Evolutionary conservation across 164 flowering plant species (phyloP), one percentile per base, ranked within the genome.

Genomic region (Vitis rupestris): DNA sequence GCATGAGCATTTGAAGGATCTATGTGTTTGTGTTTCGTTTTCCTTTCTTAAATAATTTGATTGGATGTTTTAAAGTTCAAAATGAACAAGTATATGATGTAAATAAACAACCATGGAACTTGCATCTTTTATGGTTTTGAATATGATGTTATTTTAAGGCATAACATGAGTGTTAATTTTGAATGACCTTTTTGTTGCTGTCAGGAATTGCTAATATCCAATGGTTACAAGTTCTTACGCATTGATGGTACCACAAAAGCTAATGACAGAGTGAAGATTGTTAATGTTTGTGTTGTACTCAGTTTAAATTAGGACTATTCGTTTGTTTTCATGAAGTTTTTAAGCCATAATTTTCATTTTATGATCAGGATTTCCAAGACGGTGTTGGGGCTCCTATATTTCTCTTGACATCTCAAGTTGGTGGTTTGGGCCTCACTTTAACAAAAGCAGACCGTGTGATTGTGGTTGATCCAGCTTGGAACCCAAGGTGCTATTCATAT

Each of bases 401-500:
- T 82, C 88, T 96, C 15, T 75, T 96, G 80, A 96, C 99, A 63
- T 89, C 99, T 69, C 97, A 92, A 89, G 99, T 96, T 75, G 99
- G 99, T 62, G 99, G 99, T 53, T 84, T 96, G 27, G 99, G 98
- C 70, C 94, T 96, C 17, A 96, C 99, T 47, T 93, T 96, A 37
- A 96, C 99, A 70, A 87, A 84, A 75, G 99, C 98, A 52, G 99
- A 96, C 65, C 97, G 99, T 69, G 99, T 96, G n/a, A 96, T 96
- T 81, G 99, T 96, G 62, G 99, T 90, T 65, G 99, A 96, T 83
- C 98, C 99, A 61, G 98, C 99, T n/a, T 96, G 99, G 99, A 96
- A 96, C 74, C 99, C 99, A 66, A 96, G 99, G 99, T 96, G 53
- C 50, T 23, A 5, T 49, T 50, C 27, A 31, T 48, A 15, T 52